Percentiles rank a stretch among this genome's conserved stretches.
Evolutionary conservation across 176 grass and related monocot species (phyloP).

Genomic region (Melocanna baccifera): DNA sequence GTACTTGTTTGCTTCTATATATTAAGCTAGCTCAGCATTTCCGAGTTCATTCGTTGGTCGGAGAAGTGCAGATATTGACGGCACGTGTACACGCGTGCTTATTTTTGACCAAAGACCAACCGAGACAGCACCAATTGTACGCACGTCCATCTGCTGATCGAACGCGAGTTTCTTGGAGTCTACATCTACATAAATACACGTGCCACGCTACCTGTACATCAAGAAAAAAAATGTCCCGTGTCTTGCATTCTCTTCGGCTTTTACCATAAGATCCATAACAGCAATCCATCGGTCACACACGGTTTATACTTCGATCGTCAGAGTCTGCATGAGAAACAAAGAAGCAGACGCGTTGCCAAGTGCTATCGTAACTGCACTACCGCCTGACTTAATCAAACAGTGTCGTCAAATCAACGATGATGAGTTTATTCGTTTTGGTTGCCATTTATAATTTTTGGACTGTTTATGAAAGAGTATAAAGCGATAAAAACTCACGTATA

Average conservation of each 20-base stretch:
- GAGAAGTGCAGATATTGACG: not conserved
- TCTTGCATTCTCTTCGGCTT: not conserved
- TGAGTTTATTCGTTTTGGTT: too few relatives aligned
- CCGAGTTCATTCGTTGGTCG: not conserved
- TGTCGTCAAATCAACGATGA: not conserved
- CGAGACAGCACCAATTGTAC: not conserved
- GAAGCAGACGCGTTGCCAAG: not conserved
- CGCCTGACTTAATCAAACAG: not conserved
- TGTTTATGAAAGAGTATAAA: too few relatives aligned
- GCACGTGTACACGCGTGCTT: conserved; percentile 1
- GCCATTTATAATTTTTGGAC: too few relatives aligned
- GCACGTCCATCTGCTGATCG: not conserved
- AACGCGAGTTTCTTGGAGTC: conserved; percentile 1
- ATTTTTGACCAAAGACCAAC: not conserved
- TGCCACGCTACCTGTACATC: not conserved
- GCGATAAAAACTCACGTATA: too few relatives aligned
- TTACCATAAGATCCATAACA: not conserved
- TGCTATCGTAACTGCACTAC: not conserved
- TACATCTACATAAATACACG: not conserved
- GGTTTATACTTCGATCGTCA: not conserved
- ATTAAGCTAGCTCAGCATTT: not conserved
- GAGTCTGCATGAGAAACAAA: not conserved
- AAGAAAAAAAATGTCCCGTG: not conserved
- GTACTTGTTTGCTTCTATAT: too few relatives aligned
- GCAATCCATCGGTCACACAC: not conserved